Evolutionary conservation across 177 flowering plant genomes (phyloP), one percentile per base, ranked within the genome.

Genomic region (Vitis hybrid): DNA sequence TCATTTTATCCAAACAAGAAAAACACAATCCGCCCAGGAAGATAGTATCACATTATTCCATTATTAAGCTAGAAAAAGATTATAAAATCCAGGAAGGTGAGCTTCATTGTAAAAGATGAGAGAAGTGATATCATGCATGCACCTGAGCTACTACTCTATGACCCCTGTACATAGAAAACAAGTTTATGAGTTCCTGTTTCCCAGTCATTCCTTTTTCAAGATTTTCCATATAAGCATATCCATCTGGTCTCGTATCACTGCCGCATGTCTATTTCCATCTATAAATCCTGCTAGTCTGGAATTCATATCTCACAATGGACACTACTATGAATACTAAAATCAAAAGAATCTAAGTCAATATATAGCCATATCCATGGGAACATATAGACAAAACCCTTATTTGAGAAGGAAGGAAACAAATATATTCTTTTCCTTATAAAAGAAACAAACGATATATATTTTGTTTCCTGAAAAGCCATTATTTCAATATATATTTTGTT

Each of bases 81-180:
- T 9, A 64, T 11, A 5, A 5, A 67, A 10, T 21, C 10, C n/a
- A 63, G 31, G 12, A 33, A n/a, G 11, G 56, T 56, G n/a, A 56
- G 11, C 48, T 26, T 58, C 53, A 2, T 2, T 26, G 16, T 10
- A 56, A n/a, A 31, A 55, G 11, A 7, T 55, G 56, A 26, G 26
- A 51, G 2, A 52, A 66, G 29, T 11, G 55, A 39, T 62, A 8
- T 8, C 55, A 50, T 5, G 50, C 45, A 65, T 67, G 56, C 92
- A 26, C 29, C 29, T 26, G 29, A 26, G 29, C 29, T 26, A 26
- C 19, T 2, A 22, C 26, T 83, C 99, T 87, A 73, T 93, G 95
- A 69, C 99, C 99, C 74, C 97, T 85, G 79, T 89, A 96, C 21
- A 19, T 19, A 19, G 21, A 19, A 19, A 39, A 39, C 45, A 7